Base-by-base conservation (phyloP, 805 yeast genomes). In the Grigorovia yakushimaensis region DNA sequence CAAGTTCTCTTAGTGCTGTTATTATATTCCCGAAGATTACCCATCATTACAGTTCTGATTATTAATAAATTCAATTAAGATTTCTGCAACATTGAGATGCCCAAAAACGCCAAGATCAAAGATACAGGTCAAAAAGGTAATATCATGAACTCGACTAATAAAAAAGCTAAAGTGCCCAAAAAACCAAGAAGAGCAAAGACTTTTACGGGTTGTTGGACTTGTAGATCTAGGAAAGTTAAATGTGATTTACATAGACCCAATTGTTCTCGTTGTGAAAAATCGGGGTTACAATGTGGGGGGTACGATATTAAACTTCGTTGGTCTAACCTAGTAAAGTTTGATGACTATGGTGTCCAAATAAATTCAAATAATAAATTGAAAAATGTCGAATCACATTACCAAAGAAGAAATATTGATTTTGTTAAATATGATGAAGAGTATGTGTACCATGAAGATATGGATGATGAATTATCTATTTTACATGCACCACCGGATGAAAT, bases 121-220 rank as follows among this genome's bases (percentile, higher is more conserved):
- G 33, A 15, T 5, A 27, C 9, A 27, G 33, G 13, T 7, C 15
- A 10, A 27, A 27, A 27, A 27, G 9, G 15, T 10, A 24, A 24
- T 24, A 24, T 9, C 9, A 7, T 24, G 27, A 24, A 6, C 27
- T 24, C 27, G 9, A 24, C 27, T 24, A 6, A 24, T 24, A 24
- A 24, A 24, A 37, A 18, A 18, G 15, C n/a, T 3, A 33, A 33
- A 33, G 3, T 33, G 15, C 15, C 17, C 11, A 33, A 19, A 15
- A 49, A 42, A 27, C 50, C 51, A 7, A 48, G 65, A 51, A 66
- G 81, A 49, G 75, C 77, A 8, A 88, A 88, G 60, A 81, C 93
- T 0, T 88, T 86, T 59, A 80, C 85, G 0, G 96, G 96, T 1
- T 88, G 96, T 60, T 86, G 86, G 71, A 85, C 95, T 0, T 88